Evolutionary conservation across 495 filamentous ascomycete genomes (phyloP), one percentile per base, ranked within the genome.

Genomic region (Penicillium dipodomyicola): DNA sequence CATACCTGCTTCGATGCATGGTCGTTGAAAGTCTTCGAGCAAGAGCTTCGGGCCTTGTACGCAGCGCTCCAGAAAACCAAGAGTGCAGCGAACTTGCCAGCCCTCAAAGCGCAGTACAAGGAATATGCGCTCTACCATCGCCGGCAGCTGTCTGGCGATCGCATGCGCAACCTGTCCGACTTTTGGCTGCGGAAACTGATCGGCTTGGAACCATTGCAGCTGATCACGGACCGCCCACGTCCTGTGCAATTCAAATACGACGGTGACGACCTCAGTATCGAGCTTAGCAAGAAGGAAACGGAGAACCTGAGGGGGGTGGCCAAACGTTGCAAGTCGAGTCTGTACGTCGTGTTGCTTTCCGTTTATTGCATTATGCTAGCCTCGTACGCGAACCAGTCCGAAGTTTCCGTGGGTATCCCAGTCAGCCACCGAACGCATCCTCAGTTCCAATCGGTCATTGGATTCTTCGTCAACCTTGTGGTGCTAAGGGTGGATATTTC

Each of bases 271-370:
- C n/a, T 42, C 40, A 42, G 40, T 42, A 42, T 42, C 9, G 40
- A 42, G 22, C 17, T 42, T 42, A 22, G 19, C 40, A 42, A 20
- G 9, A 20, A 42, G n/a, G 40, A 42, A 42, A 42, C 40, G 7
- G 19, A 20, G 19, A 42, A 42, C 17, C 40, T 42, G 19, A 42
- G 40, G 40, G 40, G 22, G 10, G 5, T 42, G 40, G 40, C 40
- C 40, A 42, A 42, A 42, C 40, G 6, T 42, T 42, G 40, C 40
- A 42, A 42, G 40, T 42, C 40, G 19, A 42, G 17, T 42, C 40
- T 42, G 17, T 42, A 42, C 40, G 40, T 42, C 40, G 40, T 42
- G 40, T 42, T 42, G 40, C 40, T 42, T 42, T 42, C 40, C 40
- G 40, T 17, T 22, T 42, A 42, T 11, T 42, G 17, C 40, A 17